Evolutionary conservation across 2,329 filamentous ascomycete species (phyloP).

Genomic region (Plenodomus tracheiphilus): DNA sequence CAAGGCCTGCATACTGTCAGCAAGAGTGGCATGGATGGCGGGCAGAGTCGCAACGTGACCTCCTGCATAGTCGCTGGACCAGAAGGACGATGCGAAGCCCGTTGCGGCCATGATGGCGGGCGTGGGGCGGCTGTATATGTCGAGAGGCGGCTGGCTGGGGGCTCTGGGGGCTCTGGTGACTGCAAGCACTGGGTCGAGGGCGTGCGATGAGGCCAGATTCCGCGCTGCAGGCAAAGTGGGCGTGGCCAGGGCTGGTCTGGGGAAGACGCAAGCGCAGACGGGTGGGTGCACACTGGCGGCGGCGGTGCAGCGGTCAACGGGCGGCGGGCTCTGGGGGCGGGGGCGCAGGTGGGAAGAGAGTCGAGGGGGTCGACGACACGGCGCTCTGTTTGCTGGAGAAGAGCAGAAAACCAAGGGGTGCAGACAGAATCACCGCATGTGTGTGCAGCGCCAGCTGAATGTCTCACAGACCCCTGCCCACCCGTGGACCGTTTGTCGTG

Average conservation of each 20-base stretch:
- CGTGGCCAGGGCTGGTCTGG: slow-evolving; percentile 32
- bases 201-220: too few relatives aligned
- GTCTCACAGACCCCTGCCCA: slow-evolving; percentile 17
- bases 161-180: too few relatives aligned
- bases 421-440: neutral
- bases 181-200: neutral
- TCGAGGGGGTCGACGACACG: neutral
- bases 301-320: slow-evolving; percentile 11
- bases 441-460: slow-evolving; percentile 20
- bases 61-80: slow-evolving; percentile 96
- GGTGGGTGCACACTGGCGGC: slow-evolving; percentile 6
- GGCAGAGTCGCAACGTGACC: slow-evolving; percentile 62
- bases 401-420: neutral
- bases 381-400: neutral
- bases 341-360: neutral
- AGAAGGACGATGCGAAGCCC: slow-evolving; percentile 92
- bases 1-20: slow-evolving; percentile 64
- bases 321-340: neutral
- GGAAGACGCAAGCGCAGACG: slow-evolving; percentile 28
- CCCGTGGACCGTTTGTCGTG: slow-evolving; percentile 19
- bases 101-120: slow-evolving; percentile 33
- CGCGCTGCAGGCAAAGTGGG: slow-evolving; percentile 22
- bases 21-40: slow-evolving; percentile 7
- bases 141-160: too few relatives aligned
- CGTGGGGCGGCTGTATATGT: slow-evolving; percentile 7